A percentile compares a stretch with the other conserved stretches of the same genome.
phyloP scores from a whole-genome alignment of 352 stramenopile genomes.

The Globisporangium camurandrum region DNA sequence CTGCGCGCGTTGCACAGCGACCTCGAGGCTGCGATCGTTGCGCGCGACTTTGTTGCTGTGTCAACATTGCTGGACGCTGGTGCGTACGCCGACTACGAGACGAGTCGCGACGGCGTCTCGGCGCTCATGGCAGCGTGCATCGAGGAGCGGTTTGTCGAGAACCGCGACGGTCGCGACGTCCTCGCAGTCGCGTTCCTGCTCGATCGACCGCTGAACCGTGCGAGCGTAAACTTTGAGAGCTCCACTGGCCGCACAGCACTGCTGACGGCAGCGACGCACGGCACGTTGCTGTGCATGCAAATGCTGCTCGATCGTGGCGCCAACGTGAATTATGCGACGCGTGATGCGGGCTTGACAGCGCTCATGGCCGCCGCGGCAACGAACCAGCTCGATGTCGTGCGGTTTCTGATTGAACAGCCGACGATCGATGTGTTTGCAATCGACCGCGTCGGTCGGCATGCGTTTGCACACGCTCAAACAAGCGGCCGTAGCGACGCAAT shows the following conservation, averaged over 20 bases:
- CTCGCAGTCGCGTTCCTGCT: constrained; percentile 54
- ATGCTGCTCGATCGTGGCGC: constrained; percentile 43
- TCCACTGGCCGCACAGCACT: constrained; percentile 40
- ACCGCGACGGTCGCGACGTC: constrained; percentile 41
- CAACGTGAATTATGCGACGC: constrained; percentile 33
- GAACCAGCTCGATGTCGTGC: constrained; percentile 39
- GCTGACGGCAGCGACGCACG: constrained; percentile 30
- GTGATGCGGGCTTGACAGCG: constrained; percentile 26
- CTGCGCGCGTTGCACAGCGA: constrained; percentile 30
- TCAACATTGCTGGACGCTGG: constrained; percentile 40
- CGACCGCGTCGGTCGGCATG: constrained; percentile 29
- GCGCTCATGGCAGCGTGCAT: constrained; percentile 46
- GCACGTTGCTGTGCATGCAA: constrained; percentile 41
- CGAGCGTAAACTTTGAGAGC: constrained; percentile 59
- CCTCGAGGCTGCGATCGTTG: constrained; percentile 40
- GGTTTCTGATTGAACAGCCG: constrained; percentile 35
- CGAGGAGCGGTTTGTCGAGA: constrained; percentile 50
- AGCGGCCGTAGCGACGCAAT: constrained; percentile 23
- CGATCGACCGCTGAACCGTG: constrained; percentile 35
- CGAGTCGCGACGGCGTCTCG: constrained; percentile 23
- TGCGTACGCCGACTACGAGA: constrained; percentile 65
- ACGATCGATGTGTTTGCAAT: constrained; percentile 25
- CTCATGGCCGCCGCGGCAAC: constrained; percentile 54
- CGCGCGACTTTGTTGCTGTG: constrained; percentile 29
- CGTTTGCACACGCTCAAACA: constrained; percentile 31